Base-by-base conservation (phyloP, 257 asterid genomes). In the Capsicum baccatum region DNA sequence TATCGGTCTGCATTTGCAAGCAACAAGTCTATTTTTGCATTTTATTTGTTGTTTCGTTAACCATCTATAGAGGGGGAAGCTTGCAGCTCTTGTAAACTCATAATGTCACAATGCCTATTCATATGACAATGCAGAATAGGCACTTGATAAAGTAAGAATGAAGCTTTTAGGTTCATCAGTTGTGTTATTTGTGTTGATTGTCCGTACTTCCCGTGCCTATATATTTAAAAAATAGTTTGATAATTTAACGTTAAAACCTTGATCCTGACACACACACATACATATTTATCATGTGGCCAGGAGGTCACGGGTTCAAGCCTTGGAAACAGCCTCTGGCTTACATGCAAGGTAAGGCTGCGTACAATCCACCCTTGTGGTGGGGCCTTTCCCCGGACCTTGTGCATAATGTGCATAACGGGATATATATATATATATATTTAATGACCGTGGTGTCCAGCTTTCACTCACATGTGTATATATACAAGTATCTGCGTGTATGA, bases 31-130 rank as follows among this genome's bases (percentile, higher is more conserved):
- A 26, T 78, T 54, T 54, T 78, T 78, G 63, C 48, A 55, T 54
- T 26, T 54, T 78, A 78, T 54, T 33, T 78, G 47, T 78, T 26
- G 63, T 55, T 78, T 64, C 33, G 33, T 54, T 62, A 76, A 57
- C 63, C 11, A 21, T 52, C n/a, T 76, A 52, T 76, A 52, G 48
- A 76, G 55, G 60, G 82, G 60, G 82, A 54, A 78, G 33, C 64
- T 26, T 78, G 66, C 63, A 78, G 50, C 66, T 14, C 33, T 35
- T 33, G 15, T 78, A 13, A 63, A 50, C 52, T 78, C 66, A 78
- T 21, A 19, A 50, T 78, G 19, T 33, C 66, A 78, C 82, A 14
- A 1, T 54, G 66, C 50, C 33, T 78, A 78, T 54, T 78, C 64
- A 13, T 78, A 17, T 78, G 66, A 14, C 66, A 26, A 76, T 26